Evolutionary conservation across 176 grass and related monocot genomes (phyloP).

Genomic region (Secale cereale): DNA sequence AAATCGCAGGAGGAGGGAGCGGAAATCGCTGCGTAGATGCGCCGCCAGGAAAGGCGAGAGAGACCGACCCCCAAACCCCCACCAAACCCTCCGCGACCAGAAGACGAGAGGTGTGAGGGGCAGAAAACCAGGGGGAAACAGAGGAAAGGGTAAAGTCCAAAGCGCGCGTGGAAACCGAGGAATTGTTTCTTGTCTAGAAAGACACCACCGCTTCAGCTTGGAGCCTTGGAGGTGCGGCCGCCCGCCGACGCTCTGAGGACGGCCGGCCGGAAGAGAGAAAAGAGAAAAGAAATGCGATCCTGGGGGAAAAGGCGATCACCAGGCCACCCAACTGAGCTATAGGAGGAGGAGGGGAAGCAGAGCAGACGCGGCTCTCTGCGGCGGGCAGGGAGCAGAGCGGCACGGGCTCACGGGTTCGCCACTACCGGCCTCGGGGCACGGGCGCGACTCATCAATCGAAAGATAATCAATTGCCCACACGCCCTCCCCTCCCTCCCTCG

Average conservation of each 20-base stretch:
- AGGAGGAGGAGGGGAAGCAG: neutral
- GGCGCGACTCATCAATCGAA: neutral
- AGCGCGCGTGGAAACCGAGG: constrained; percentile 42
- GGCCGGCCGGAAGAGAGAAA: neutral
- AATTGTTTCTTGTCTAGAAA: constrained; percentile 47
- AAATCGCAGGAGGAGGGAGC: neutral
- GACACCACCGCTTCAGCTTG: neutral
- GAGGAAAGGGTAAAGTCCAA: constrained; percentile 13
- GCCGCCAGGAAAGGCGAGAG: neutral
- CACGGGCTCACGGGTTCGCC: neutral
- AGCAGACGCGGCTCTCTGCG: neutral
- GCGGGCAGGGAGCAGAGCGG: neutral
- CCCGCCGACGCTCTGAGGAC: neutral
- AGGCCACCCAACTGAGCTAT: neutral
- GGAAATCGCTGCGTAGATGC: neutral
- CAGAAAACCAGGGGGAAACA: neutral
- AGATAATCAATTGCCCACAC: constrained; percentile 10
- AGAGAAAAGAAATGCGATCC: constrained; percentile 10
- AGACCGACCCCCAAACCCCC: constrained; percentile 30
- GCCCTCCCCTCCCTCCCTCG: neutral
- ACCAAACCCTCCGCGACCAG: neutral
- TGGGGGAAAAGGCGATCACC: neutral
- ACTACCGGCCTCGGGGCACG: constrained; percentile 21
- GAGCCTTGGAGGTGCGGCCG: neutral
- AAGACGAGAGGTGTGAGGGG: neutral